Evolutionary conservation across 495 filamentous ascomycete species (phyloP).

Genomic region (Astrothelium macrocarpum): DNA sequence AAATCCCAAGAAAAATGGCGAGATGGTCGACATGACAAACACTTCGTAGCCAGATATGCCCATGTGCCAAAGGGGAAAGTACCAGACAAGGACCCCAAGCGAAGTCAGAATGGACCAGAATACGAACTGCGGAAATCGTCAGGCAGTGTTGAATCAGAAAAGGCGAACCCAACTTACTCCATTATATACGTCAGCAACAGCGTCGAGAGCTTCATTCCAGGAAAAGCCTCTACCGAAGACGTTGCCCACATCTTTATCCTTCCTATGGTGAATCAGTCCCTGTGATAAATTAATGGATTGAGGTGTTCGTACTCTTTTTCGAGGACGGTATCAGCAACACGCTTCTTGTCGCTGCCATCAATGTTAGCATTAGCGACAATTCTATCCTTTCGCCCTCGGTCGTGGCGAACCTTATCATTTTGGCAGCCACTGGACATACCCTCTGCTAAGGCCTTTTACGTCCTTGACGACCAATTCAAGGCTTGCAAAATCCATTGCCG

Average conservation of each 20-base stretch:
- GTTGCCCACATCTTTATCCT: slow-evolving; percentile 61
- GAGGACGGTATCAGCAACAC: slow-evolving; percentile 61
- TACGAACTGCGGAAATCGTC: slow-evolving; percentile 54
- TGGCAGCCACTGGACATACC: slow-evolving; percentile 98
- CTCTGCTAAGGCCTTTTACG: slow-evolving; percentile 84
- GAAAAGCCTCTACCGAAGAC: slow-evolving; percentile 65
- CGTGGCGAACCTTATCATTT: slow-evolving; percentile 43
- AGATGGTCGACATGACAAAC: slow-evolving; percentile 71
- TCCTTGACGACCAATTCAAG: slow-evolving; percentile 87
- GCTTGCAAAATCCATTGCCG: slow-evolving; percentile 83
- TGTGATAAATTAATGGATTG: slow-evolving; percentile 10
- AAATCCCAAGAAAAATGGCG: slow-evolving; percentile 73
- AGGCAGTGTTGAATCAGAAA: slow-evolving; percentile 17
- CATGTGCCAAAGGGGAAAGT: slow-evolving; percentile 99
- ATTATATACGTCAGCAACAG: slow-evolving; percentile 82
- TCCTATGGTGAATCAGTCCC: slow-evolving; percentile 43
- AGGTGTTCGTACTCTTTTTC: slow-evolving; percentile 70
- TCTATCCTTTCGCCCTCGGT: slow-evolving; percentile 7
- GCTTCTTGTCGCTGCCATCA: slow-evolving; percentile 45
- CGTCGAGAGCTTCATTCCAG: slow-evolving; percentile 65
- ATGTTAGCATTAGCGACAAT: not conserved
- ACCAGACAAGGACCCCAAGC: slow-evolving; percentile 84
- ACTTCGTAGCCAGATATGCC: slow-evolving; percentile 96
- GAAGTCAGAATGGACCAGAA: slow-evolving; percentile 94
- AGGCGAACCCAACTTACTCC: slow-evolving; percentile 49